phyloP scores from a whole-genome alignment of 495 filamentous ascomycete species.

The Daldinia grandis region DNA sequence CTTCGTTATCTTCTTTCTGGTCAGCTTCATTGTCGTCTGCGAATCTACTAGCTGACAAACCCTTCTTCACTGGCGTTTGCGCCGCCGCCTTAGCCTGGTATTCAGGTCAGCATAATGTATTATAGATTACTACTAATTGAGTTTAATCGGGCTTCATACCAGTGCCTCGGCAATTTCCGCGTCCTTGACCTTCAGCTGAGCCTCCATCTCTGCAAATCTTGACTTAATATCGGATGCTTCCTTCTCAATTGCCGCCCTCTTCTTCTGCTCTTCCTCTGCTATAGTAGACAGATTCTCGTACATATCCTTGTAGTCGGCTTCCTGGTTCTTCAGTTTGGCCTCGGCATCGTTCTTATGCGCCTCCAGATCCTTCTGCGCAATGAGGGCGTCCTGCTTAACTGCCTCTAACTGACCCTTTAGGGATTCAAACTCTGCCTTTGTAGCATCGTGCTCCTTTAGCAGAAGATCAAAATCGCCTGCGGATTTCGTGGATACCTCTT shows the following conservation, averaged over 20 bases:
- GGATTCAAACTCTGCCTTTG: constrained; percentile 43
- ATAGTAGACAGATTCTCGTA: constrained; percentile 61
- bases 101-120: constrained; percentile 25
- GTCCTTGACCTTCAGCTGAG: constrained; percentile 60
- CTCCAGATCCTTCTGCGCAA: constrained; percentile 56
- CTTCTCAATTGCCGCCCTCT: constrained; percentile 50
- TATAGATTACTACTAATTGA: neutral
- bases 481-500: constrained; percentile 34
- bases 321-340: constrained; percentile 55
- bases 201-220: constrained; percentile 55
- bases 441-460: constrained; percentile 41
- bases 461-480: constrained; percentile 29
- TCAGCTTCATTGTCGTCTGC: constrained; percentile 44
- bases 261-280: constrained; percentile 59
- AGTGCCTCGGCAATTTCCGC: constrained; percentile 63
- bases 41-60: constrained; percentile 56
- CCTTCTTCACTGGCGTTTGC: constrained; percentile 46
- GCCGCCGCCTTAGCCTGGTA: constrained; percentile 46
- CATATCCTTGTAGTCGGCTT: constrained; percentile 63
- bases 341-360: constrained; percentile 53
- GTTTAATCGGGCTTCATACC: constrained; percentile 45
- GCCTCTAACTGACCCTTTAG: constrained; percentile 48
- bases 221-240: constrained; percentile 48
- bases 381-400: constrained; percentile 50
- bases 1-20: constrained; percentile 33